Conservation (phyloP, 192 early-diverging fungal genomes). For the Podila epigama region DNA sequence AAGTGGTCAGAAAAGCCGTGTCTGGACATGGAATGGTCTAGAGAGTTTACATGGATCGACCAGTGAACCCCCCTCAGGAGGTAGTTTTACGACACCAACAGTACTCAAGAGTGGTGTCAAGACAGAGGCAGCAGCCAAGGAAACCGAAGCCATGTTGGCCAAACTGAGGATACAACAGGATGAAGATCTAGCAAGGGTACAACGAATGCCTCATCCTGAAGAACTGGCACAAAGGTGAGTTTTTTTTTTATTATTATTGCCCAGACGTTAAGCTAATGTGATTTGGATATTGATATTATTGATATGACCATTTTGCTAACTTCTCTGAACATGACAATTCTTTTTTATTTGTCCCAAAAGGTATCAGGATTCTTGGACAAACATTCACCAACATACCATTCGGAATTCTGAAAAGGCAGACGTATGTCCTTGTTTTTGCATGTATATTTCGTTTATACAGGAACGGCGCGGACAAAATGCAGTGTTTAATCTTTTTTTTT, state of each 20-base stretch:
- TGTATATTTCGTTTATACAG: neutral
- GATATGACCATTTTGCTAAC: neutral
- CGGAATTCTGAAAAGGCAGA: constrained; percentile 40
- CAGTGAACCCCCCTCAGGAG: too few species aligned
- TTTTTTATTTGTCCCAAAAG: constrained; percentile 3
- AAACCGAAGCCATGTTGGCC: constrained; percentile 29
- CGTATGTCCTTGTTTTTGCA: constrained; percentile 6
- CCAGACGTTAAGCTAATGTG: too few species aligned
- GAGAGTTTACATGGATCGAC: too few species aligned
- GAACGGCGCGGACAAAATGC: neutral
- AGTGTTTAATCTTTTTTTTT: neutral
- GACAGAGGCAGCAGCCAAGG: constrained; percentile 38
- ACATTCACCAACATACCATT: constrained; percentile 37
- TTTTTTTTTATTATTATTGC: too few species aligned
- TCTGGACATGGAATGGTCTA: constrained; percentile 31
- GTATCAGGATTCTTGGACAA: constrained; percentile 48
- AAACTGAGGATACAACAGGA: constrained; percentile 26
- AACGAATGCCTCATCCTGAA: constrained; percentile 30
- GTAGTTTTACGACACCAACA: too few species aligned
- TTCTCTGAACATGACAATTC: neutral
- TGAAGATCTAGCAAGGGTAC: constrained; percentile 7
- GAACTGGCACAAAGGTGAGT: constrained; percentile 40
- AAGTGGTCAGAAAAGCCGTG: constrained; percentile 11
- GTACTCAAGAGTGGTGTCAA: constrained; percentile 13
- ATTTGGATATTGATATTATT: neutral